A percentile compares a stretch with the other conserved stretches of the same genome.
Evolutionary conservation across 805 yeast species (phyloP).

Genomic region (Metschnikowia anglica): DNA sequence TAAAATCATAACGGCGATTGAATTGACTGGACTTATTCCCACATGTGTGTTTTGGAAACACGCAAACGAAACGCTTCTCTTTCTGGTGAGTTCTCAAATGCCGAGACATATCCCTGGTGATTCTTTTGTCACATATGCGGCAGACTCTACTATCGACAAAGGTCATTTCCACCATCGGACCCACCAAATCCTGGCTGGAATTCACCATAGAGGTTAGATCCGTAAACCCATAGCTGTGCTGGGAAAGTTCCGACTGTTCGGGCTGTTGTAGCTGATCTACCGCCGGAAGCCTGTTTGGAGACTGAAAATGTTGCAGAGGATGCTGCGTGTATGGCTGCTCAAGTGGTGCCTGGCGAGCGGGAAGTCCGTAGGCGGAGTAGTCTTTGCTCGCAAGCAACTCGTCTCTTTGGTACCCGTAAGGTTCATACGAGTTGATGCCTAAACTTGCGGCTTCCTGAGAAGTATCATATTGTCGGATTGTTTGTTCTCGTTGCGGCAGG

Average conservation of each 20-base stretch:
- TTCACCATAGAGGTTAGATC: conserved; percentile 42
- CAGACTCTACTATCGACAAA: conserved; percentile 47
- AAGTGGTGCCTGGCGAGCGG: background rate
- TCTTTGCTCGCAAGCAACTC: background rate
- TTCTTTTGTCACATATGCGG: conserved; percentile 51
- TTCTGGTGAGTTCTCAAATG: conserved; percentile 63
- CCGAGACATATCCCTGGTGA: conserved; percentile 60
- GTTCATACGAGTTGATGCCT: background rate
- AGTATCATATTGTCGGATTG: background rate
- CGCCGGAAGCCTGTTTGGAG: background rate
- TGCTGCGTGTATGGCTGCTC: too few relatives aligned
- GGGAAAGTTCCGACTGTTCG: background rate
- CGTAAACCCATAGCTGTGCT: conserved; percentile 25
- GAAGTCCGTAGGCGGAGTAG: background rate
- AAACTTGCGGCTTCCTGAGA: background rate
- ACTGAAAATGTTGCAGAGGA: too few relatives aligned
- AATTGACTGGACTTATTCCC: conserved; percentile 60
- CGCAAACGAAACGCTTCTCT: conserved; percentile 56
- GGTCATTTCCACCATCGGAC: conserved; percentile 38
- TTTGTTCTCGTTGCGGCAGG: background rate
- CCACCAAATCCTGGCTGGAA: conserved; percentile 31
- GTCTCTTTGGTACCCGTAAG: too few relatives aligned
- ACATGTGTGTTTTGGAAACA: conserved; percentile 55
- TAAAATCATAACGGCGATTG: conserved; percentile 67
- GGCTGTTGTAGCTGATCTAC: background rate